These are phyloP conservation scores for Myxozyma udenii DNA, from an alignment of 805 yeast species.

Conservation along the genomic window DNA sequence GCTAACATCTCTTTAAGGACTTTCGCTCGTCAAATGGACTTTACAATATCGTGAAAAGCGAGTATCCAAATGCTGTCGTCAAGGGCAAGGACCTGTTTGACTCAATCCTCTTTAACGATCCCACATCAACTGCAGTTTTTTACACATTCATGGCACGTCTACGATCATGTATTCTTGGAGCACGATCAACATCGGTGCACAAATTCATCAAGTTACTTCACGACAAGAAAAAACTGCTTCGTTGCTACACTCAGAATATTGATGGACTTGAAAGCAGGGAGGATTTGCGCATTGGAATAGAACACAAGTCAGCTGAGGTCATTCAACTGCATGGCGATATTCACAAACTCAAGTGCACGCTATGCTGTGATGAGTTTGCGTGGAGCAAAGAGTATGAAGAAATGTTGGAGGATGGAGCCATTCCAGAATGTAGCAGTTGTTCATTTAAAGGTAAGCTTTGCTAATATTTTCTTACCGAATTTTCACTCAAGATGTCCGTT, in stretches of 20 bases:
- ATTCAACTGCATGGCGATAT: constrained; percentile 91
- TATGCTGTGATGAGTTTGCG: constrained; percentile 54
- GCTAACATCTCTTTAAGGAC: constrained; percentile 43
- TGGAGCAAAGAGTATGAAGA: constrained; percentile 60
- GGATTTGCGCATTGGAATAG: constrained; percentile 59
- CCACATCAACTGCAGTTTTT: constrained; percentile 64
- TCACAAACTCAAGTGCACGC: constrained; percentile 70
- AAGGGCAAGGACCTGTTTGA: constrained; percentile 92
- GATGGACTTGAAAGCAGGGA: constrained; percentile 76
- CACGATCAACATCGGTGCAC: constrained; percentile 83
- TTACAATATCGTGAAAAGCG: constrained; percentile 65
- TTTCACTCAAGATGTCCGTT: not conserved
- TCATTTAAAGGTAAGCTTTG: constrained; percentile 39
- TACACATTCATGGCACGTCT: constrained; percentile 85
- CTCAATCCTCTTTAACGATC: constrained; percentile 70
- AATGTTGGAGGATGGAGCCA: constrained; percentile 55
- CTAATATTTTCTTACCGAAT: not conserved
- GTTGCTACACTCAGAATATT: constrained; percentile 94
- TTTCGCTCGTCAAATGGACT: constrained; percentile 82
- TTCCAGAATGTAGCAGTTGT: constrained; percentile 79
- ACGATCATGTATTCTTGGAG: constrained; percentile 58
- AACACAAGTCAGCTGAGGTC: constrained; percentile 62
- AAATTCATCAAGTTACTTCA: constrained; percentile 61
- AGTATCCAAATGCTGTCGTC: constrained; percentile 58
- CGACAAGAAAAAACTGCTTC: constrained; percentile 61